These are phyloP conservation scores for Suhomyces emberorum DNA, from an alignment of 805 yeast genomes.

Conservation along the genomic window DNA sequence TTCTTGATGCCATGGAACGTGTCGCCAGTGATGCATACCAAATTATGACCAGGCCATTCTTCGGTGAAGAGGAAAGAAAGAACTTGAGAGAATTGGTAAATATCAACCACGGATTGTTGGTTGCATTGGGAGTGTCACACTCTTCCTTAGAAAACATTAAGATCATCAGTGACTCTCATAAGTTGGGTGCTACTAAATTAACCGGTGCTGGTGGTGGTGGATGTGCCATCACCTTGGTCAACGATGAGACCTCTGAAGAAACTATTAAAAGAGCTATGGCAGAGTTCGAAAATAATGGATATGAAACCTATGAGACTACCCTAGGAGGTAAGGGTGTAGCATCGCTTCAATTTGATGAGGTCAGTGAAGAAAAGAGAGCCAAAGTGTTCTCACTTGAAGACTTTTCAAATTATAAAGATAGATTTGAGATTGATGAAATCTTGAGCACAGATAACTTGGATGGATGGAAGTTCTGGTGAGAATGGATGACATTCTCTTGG, in stretches of 20 bases:
- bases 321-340: constrained; percentile 93
- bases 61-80: constrained; percentile 37
- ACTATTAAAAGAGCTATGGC: constrained; percentile 34
- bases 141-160: constrained; percentile 81
- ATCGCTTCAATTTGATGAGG: constrained; percentile 21
- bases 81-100: constrained; percentile 60
- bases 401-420: constrained; percentile 36
- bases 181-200: constrained; percentile 83
- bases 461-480: constrained; percentile 64
- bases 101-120: constrained; percentile 84
- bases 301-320: constrained; percentile 71
- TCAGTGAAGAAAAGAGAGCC: constrained; percentile 9
- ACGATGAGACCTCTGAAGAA: constrained; percentile 38
- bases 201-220: constrained; percentile 99
- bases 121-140: constrained; percentile 87
- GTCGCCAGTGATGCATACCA: constrained; percentile 71
- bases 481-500: too few relatives aligned
- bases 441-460: constrained; percentile 42
- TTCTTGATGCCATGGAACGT: constrained; percentile 74
- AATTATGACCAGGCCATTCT: constrained; percentile 52
- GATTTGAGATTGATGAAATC: constrained; percentile 47
- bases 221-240: constrained; percentile 84
- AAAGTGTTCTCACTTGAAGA: constrained; percentile 25
- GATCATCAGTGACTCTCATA: constrained; percentile 56
- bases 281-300: constrained; percentile 48